phyloP scores from a whole-genome alignment of 2,329 filamentous ascomycete genomes.

The Pseudogymnoascus pannorum region DNA sequence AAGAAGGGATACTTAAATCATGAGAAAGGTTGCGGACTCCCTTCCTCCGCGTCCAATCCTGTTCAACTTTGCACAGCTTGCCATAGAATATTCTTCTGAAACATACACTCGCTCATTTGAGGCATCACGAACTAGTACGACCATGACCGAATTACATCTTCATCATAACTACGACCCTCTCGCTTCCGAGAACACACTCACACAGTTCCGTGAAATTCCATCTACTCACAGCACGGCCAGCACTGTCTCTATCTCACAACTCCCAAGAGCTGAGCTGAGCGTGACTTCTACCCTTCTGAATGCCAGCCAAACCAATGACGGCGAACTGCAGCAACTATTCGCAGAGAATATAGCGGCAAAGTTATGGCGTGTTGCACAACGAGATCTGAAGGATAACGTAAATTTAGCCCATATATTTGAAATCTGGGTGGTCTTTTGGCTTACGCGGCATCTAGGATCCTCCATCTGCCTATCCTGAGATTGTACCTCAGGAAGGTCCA shows the following conservation, averaged over 20 bases:
- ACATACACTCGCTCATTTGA: background rate
- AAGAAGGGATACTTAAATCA: background rate
- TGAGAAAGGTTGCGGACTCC: background rate
- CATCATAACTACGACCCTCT: background rate
- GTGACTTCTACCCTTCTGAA: background rate
- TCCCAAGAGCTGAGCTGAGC: background rate
- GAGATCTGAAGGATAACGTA: constrained; percentile 15
- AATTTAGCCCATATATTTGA: background rate
- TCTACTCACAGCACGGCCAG: background rate
- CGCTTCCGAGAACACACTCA: background rate
- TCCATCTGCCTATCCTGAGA: constrained; percentile 27
- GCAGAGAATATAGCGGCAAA: constrained; percentile 19
- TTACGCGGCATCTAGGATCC: background rate
- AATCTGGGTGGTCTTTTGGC: background rate
- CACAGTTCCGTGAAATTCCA: background rate
- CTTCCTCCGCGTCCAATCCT: background rate
- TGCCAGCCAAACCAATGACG: background rate
- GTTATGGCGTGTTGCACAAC: constrained; percentile 18
- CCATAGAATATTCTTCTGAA: background rate
- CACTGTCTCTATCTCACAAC: background rate
- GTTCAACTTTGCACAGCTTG: background rate
- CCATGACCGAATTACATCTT: background rate
- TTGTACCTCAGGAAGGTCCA: constrained; percentile 26
- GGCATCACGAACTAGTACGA: background rate
- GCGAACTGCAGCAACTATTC: constrained; percentile 15